Conservation (phyloP, 352 stramenopile genomes). For the Blastocystis hominis region DNA sequence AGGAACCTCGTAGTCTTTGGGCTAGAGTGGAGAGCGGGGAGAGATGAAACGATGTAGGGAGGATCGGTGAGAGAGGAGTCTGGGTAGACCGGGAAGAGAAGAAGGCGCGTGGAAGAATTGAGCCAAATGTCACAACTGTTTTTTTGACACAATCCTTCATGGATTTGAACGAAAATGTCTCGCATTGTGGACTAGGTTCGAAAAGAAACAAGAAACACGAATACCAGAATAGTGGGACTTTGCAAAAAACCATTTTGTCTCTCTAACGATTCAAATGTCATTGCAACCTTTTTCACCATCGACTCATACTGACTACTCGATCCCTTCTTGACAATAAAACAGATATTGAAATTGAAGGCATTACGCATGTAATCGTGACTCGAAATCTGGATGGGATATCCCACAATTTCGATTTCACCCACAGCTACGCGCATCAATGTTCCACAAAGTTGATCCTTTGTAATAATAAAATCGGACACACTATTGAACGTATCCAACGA, state of each 20-base stretch:
- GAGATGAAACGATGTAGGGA: not conserved
- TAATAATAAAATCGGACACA: constrained; percentile 35
- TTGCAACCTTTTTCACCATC: constrained; percentile 43
- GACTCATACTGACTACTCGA: not conserved
- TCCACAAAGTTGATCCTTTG: constrained; percentile 42
- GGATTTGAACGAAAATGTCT: not conserved
- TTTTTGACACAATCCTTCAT: not conserved
- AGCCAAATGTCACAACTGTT: constrained; percentile 51
- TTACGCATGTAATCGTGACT: constrained; percentile 39
- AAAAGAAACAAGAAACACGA: not conserved
- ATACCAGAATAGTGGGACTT: not conserved
- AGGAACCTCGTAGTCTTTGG: constrained; percentile 27
- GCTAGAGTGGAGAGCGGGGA: not conserved
- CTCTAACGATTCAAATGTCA: constrained; percentile 43
- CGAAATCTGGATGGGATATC: constrained; percentile 46
- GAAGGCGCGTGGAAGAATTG: constrained; percentile 28
- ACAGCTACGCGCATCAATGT: not conserved
- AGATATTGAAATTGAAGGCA: constrained; percentile 49
- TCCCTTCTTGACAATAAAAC: constrained; percentile 14
- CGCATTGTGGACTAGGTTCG: not conserved
- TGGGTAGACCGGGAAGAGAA: not conserved
- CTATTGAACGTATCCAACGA: constrained; percentile 42
- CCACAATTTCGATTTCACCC: not conserved
- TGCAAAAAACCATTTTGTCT: constrained; percentile 34
- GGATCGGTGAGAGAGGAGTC: not conserved